Percentiles rank a stretch among this genome's conserved stretches.
Evolutionary conservation across 148 eudicot genomes (phyloP).

Genomic region (Chenopodium berlandieri): DNA sequence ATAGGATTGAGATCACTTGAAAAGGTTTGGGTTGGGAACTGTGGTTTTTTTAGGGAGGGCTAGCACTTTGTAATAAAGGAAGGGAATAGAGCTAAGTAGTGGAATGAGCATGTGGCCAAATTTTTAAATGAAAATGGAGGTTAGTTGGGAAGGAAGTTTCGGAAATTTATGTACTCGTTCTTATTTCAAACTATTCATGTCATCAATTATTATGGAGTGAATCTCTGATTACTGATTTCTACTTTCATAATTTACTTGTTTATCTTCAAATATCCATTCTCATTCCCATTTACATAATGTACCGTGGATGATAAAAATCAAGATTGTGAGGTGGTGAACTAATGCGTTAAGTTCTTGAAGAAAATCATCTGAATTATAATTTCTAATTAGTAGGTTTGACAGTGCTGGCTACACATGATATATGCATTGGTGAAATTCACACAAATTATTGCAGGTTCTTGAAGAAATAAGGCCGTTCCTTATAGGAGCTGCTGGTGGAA

Average conservation of each 20-base stretch:
- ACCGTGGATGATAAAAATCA: neutral
- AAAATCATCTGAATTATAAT: neutral
- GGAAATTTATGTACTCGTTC: too few relatives aligned
- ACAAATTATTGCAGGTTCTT: slow-evolving; percentile 48
- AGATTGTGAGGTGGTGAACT: neutral
- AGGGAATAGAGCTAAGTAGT: neutral
- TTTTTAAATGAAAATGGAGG: neutral
- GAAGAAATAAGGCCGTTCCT: slow-evolving; percentile 92
- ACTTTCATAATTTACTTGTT: neutral
- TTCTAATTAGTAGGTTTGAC: neutral
- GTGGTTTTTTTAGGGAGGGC: neutral
- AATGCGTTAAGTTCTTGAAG: neutral
- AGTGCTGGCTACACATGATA: neutral
- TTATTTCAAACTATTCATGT: too few relatives aligned
- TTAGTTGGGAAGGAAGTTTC: too few relatives aligned
- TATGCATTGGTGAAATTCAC: neutral
- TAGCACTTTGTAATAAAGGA: neutral
- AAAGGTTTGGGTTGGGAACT: neutral
- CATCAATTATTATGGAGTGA: neutral
- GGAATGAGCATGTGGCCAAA: neutral
- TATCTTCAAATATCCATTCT: neutral
- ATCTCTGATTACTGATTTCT: neutral
- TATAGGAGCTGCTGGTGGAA: slow-evolving; percentile 85
- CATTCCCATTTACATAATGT: too few relatives aligned
- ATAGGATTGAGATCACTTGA: neutral